Base-by-base conservation (phyloP, 1,139 yeast genomes). In the Debaryomyces udenii region DNA sequence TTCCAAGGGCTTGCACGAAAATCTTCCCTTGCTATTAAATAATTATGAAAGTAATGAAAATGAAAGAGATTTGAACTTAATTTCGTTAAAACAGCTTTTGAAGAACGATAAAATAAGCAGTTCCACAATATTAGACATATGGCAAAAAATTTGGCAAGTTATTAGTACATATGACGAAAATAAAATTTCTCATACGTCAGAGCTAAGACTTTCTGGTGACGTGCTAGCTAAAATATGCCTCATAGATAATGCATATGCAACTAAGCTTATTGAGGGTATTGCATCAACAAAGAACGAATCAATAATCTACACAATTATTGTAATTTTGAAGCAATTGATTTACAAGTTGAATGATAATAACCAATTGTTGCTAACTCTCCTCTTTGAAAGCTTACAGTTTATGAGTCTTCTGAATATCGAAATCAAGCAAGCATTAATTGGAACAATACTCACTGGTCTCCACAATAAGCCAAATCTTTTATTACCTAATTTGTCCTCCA, bases 401-500 rank as follows among this genome's bases (percentile, higher is more conserved):
- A 47, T 55, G 14, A 43, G 60, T 20, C 55, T 64, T 27, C 39
- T 60, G 38, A 63, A 68, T 52, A 59, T 66, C 42, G 68, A 71
- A 45, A 57, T 68, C 48, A 79, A 84, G 50, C 86, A 81, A 55
- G 69, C 80, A 15, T 76, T 85, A 2, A 67, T 83, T 31, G 76
- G 81, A 9, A 80, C 85, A 11, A 60, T 85, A 38, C 74, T 81
- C 10, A 74, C 86, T 4, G 82, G 83, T 0, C 64, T 82, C 26
- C 86, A 82, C 59, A 81, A 76, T 74, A 68, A 80, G 78, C 69
- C 96, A 71, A 56, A 68, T 66, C 42, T 60, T 59, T 45, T 74
- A 74, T 54, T 87, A 74, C 62, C 83, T 60, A 47, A 73, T 14
- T 68, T 86, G 45, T 85, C 87, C 52, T 78, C 80, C 44, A 93